These are phyloP conservation scores for Pichia sp. DNA, from an alignment of 1,139 yeast species.

Conservation along the genomic window DNA sequence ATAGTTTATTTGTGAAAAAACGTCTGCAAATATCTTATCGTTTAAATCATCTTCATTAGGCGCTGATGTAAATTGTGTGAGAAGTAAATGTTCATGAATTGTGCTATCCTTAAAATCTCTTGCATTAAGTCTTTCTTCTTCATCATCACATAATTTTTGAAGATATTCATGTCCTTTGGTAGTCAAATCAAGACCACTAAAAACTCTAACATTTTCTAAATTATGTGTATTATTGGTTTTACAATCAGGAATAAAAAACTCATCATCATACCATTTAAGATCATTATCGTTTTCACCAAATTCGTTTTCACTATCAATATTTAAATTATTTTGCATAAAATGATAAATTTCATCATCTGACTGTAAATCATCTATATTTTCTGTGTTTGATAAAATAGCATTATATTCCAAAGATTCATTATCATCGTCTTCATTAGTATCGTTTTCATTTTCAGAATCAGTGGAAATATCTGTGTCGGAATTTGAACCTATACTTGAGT, in stretches of 20 bases:
- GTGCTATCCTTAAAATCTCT: constrained; percentile 25
- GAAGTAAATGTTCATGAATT: constrained; percentile 25
- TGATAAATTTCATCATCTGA: constrained; percentile 7
- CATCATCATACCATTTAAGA: constrained; percentile 5
- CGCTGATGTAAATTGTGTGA: constrained; percentile 22
- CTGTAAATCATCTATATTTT: constrained; percentile 8
- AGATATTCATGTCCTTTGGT: constrained; percentile 11
- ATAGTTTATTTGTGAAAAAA: constrained; percentile 2
- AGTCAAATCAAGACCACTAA: constrained; percentile 11
- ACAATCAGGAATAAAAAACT: constrained; percentile 9
- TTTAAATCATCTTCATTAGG: constrained; percentile 16
- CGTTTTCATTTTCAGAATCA: not conserved
- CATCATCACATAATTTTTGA: constrained; percentile 11
- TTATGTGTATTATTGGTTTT: not conserved
- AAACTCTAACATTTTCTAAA: not conserved
- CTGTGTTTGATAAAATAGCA: constrained; percentile 1
- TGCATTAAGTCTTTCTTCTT: constrained; percentile 20
- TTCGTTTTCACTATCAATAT: not conserved
- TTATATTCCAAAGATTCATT: too few relatives aligned
- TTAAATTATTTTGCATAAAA: not conserved
- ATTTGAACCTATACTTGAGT: too few relatives aligned
- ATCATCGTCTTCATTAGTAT: not conserved
- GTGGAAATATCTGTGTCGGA: too few relatives aligned
- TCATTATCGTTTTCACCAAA: not conserved
- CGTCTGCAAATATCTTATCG: constrained; percentile 8